Evolutionary conservation across 257 asterid species (phyloP), one percentile per base, ranked within the genome.

Genomic region (Asclepias syriaca): DNA sequence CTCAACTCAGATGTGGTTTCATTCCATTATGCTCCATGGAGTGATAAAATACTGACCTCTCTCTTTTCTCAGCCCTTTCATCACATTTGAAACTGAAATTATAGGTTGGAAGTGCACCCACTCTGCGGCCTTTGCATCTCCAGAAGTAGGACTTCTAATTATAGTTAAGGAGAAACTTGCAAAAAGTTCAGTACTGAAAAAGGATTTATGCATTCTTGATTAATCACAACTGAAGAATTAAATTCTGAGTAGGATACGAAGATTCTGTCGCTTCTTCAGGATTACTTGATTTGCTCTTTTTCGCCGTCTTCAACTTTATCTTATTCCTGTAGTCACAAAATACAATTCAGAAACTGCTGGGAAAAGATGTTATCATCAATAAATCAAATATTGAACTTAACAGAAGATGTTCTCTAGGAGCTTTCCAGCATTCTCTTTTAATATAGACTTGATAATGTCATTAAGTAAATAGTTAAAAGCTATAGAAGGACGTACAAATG

Each of bases 21-120:
- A 77, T 34, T 56, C 57, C 12, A 39, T 57, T 11, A 69, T 19
- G 10, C 55, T 40, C 15, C 8, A 74, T 50, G 43, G 4, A 34
- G 69, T 12, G 70, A 69, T 73, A 55, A 15, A 59, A 82, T 80
- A 49, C 91, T 72, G 51, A 94, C 98, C 97, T 94, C 97, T 85
- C 68, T 88, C 99, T 79, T 84, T 83, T 91, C 87, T 91, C 97
- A 67, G 99, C 99, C 84, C 99, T 87, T 83, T 91, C 97, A 74
- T 94, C 82, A 75, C 99, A 94, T 82, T 81, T 91, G 75, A 94
- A 94, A 77, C 91, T 94, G 86, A 94, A 91, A 75, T 80, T 68
- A 56, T 94, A 91, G 65, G 84, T 70, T 57, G 99, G 99, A 75
- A 88, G 95, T 82, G 90, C 49, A 81, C 97, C 93, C 80, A 75